Evolutionary conservation across 805 yeast species (phyloP), one percentile per base, ranked within the genome.

Genomic region (Metschnikowia similis): DNA sequence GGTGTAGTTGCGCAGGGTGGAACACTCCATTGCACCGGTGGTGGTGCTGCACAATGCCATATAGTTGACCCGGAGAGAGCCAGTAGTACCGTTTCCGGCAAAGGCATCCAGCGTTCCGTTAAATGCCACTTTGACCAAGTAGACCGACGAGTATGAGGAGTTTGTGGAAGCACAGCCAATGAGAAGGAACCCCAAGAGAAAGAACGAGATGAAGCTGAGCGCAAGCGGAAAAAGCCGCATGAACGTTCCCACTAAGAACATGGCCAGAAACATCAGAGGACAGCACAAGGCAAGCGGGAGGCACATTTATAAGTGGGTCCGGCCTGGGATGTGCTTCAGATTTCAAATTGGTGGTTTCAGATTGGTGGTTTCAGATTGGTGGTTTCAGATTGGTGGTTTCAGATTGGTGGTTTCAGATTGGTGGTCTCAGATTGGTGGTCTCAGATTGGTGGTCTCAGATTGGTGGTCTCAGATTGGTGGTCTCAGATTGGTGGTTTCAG

Each of bases 131-230:
- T 73, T 70, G n/a, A 79, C 70, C 45, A 83, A 58, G 52, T 72
- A 84, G 0, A 79, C 75, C 1, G 78, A 70, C 2, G 81, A 72
- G 57, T 79, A 82, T 0, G 74, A 64, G 0, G 66, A 39, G 5
- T 67, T 52, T 0, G 70, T 49, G 16, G 68, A 68, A 17, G 77
- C 71, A 48, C 86, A 81, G 2, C 89, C 86, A 6, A 82, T 59
- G 10, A 84, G 64, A 6, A 84, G 65, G 61, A 82, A 84, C 1
- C 81, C 71, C 16, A 83, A 63, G 6, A 85, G 63, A 50, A 82
- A 75, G 2, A 76, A 66, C 0, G 79, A 60, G 16, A 82, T 75
- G 52, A 83, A 65, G 34, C 80, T 69, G 3, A 79, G 56, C 0
- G 74, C 35, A 16, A 56, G 54, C 26, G 56, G 49, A 47, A 54